Conservation (phyloP, 495 filamentous ascomycete genomes). For the Pyrenopolyporus hunteri region DNA sequence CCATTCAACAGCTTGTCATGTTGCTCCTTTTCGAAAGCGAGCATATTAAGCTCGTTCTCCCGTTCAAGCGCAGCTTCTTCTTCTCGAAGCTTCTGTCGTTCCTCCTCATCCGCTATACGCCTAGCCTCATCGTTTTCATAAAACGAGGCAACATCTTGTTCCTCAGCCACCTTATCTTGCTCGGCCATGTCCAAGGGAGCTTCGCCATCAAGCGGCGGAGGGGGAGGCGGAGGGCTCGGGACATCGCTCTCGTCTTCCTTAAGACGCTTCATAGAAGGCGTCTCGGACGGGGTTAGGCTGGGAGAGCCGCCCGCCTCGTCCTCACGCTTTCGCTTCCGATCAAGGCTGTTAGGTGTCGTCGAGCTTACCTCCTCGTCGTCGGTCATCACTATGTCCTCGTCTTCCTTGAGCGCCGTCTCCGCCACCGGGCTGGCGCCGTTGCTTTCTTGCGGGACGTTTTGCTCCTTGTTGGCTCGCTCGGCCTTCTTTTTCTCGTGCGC, state of each 20-base stretch:
- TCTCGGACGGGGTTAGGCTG: conserved; percentile 49
- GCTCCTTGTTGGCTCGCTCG: conserved; percentile 47
- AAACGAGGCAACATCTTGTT: conserved; percentile 48
- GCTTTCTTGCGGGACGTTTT: conserved; percentile 27
- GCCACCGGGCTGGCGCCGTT: conserved; percentile 39
- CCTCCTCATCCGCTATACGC: conserved; percentile 50
- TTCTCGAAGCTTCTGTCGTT: conserved; percentile 38
- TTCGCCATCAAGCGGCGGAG: conserved; percentile 49
- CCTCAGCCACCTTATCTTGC: conserved; percentile 48
- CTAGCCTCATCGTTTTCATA: conserved; percentile 52
- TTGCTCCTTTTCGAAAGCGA: conserved; percentile 40
- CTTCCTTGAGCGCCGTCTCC: conserved; percentile 39
- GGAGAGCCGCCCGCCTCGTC: conserved; percentile 45
- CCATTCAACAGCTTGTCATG: conserved; percentile 32
- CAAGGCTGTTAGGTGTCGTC: conserved; percentile 45
- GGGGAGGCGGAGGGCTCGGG: conserved; percentile 43
- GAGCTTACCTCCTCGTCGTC: conserved; percentile 61
- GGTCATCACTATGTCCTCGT: conserved; percentile 59
- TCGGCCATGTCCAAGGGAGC: conserved; percentile 40
- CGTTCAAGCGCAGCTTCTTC: conserved; percentile 41
- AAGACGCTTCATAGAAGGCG: conserved; percentile 54
- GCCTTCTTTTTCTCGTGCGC: conserved; percentile 70
- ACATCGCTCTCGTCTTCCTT: conserved; percentile 52
- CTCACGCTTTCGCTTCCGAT: conserved; percentile 69
- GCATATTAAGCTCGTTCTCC: conserved; percentile 46